Percentiles rank a stretch among this genome's conserved stretches.
These are phyloP conservation scores for Phialocephala subalpina DNA, from an alignment of 2,329 filamentous ascomycete species.

Conservation along the genomic window DNA sequence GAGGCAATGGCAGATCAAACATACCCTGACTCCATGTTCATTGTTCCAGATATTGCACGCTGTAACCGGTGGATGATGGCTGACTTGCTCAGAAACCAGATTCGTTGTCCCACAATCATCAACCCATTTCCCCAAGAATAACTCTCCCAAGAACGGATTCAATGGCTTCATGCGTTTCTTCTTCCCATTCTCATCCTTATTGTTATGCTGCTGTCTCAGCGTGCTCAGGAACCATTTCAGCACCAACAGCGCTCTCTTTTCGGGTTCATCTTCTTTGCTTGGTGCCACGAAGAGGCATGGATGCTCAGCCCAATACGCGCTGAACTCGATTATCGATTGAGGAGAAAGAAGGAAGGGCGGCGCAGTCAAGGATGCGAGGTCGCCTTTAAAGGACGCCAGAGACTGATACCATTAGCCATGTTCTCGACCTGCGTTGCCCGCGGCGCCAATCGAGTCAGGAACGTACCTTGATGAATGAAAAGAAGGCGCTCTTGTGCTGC, in stretches of 20 bases:
- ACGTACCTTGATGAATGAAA: conserved; percentile 43
- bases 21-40: conserved; percentile 71
- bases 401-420: conserved; percentile 54
- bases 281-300: conserved; percentile 82
- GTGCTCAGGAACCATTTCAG: conserved; percentile 96
- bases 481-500: conserved; percentile 40
- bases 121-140: conserved; percentile 91
- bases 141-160: conserved; percentile 93
- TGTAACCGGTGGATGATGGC: conserved; percentile 92
- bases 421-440: not conserved
- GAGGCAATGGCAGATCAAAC: not conserved
- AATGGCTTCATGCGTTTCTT: conserved; percentile 95
- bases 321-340: conserved; percentile 82
- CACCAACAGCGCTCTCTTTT: conserved; percentile 85
- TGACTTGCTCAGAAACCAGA: conserved; percentile 92
- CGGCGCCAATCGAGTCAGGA: not conserved
- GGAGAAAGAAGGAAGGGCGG: conserved; percentile 85
- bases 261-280: conserved; percentile 77
- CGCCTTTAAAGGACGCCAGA: conserved; percentile 83
- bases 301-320: conserved; percentile 83
- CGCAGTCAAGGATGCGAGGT: conserved; percentile 80
- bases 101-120: conserved; percentile 82
- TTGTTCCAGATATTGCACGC: conserved; percentile 92
- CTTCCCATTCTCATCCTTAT: conserved; percentile 69
- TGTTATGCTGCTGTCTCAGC: conserved; percentile 83